Evolutionary conservation across 371 early-diverging fungal genomes (phyloP), one percentile per base, ranked within the genome.

Genomic region (Circinella minor): DNA sequence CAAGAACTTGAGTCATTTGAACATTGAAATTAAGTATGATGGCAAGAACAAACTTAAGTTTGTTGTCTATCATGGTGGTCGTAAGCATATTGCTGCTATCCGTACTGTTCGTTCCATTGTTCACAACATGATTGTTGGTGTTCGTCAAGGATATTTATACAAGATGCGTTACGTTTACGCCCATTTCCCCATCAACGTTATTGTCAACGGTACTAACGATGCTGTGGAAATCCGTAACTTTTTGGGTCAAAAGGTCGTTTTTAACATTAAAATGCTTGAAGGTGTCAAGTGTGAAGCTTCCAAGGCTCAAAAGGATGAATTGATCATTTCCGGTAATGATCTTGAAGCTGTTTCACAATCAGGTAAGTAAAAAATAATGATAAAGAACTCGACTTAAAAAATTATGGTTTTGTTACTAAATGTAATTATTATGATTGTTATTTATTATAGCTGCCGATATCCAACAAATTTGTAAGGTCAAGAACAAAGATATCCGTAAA

Each of bases 161-260:
- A 97, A 96, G 91, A 93, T 99, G 96, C 98, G 98, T 76, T 97
- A 95, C 80, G 99, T 97, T 67, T 98, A 98, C 80, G 98, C 99
- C 73, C 99, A 99, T 90, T 99, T 99, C 88, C 99, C 99, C 87
- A 99, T 99, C 92, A 96, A 96, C 90, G 94, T 95, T 75, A 94
- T 92, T 82, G 91, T 99, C 73, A 82, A 88, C 75, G 91, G 96
- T 71, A 86, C 83, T 71, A 94, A 92, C 68, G 91, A 91, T 77
- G 83, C 81, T 43, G 92, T 98, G 54, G 98, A 98, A 86, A 95
- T 99, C 87, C 96, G 99, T 80, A 99, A 99, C 93, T 99, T 98
- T 90, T 88, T 99, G 76, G 99, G 99, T 78, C 96, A 99, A 86
- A 99, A 98, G 93, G 84, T 92, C 61, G 92, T 93, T 78, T 93